Conservation (phyloP, 2,329 filamentous ascomycete genomes). For the Phialophora macrospora region DNA sequence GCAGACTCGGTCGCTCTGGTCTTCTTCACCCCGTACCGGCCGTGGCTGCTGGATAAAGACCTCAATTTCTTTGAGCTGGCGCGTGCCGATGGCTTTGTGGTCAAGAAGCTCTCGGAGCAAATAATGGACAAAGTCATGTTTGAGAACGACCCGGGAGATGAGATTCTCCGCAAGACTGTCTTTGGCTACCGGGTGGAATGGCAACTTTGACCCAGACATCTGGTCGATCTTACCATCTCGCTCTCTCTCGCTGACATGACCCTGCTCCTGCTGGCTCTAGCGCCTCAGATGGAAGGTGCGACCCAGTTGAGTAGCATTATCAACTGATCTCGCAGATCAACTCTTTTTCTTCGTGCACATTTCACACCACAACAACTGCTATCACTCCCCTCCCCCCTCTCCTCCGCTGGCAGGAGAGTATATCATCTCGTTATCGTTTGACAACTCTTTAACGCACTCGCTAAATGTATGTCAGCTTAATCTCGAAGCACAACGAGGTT, state of each 20-base stretch:
- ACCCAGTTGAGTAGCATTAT: background rate
- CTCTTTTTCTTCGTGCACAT: background rate
- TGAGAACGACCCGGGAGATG: slow-evolving; percentile 83
- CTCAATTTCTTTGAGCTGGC: slow-evolving; percentile 83
- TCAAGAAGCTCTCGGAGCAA: slow-evolving; percentile 80
- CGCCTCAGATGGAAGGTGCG: background rate
- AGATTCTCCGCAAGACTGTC: slow-evolving; percentile 79
- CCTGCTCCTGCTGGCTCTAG: background rate
- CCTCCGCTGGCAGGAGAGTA: background rate
- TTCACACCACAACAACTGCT: background rate
- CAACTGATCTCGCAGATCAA: background rate
- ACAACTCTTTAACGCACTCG: slow-evolving; percentile 1
- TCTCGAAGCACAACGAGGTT: background rate
- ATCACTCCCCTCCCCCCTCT: background rate
- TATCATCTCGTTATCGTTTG: background rate
- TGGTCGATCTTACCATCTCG: slow-evolving; percentile 2
- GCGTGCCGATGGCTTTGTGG: slow-evolving; percentile 70
- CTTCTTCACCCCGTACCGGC: slow-evolving; percentile 92
- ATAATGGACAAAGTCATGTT: slow-evolving; percentile 87
- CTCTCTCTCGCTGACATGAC: slow-evolving; percentile 6
- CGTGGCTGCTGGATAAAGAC: slow-evolving; percentile 86
- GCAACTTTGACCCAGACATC: slow-evolving; percentile 43
- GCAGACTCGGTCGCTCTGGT: slow-evolving; percentile 71
- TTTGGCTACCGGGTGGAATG: slow-evolving; percentile 77
- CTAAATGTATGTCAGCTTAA: background rate